These are phyloP conservation scores for Rasamsonia emersonii DNA, from an alignment of 2,329 filamentous ascomycete species.

Conservation along the genomic window DNA sequence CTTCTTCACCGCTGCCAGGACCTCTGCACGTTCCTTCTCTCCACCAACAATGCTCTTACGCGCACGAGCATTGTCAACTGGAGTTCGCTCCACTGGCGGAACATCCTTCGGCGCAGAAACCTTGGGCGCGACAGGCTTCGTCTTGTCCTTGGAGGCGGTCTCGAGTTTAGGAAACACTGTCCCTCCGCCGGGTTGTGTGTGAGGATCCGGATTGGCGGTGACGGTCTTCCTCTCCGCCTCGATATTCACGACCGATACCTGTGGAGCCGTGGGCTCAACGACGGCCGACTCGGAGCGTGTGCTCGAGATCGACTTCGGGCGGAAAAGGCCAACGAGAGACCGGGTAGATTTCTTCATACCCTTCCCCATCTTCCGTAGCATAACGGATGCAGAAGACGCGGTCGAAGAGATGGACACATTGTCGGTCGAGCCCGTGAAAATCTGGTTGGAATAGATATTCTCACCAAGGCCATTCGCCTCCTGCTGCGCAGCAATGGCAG, in stretches of 20 bases:
- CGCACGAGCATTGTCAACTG: conserved; percentile 42
- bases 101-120: conserved; percentile 30
- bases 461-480: conserved; percentile 86
- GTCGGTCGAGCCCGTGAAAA: conserved; percentile 87
- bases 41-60: conserved; percentile 87
- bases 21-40: conserved; percentile 82
- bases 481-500: conserved; percentile 82
- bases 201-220: conserved; percentile 59
- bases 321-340: conserved; percentile 86
- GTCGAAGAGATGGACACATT: conserved; percentile 57
- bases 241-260: conserved; percentile 90
- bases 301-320: conserved; percentile 84
- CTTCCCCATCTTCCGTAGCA: conserved; percentile 91
- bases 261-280: conserved; percentile 61
- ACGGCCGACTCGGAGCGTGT: conserved; percentile 60
- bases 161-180: conserved; percentile 81
- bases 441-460: conserved; percentile 74
- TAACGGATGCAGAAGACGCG: conserved; percentile 41
- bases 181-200: conserved; percentile 59
- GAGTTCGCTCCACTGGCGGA: conserved; percentile 22
- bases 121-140: conserved; percentile 23
- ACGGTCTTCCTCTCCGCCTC: conserved; percentile 84
- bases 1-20: conserved; percentile 85
- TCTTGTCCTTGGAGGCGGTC: conserved; percentile 66
- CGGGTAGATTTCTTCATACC: conserved; percentile 93